These are phyloP conservation scores for Alternaria triticimaculans DNA, from an alignment of 2,329 filamentous ascomycete genomes.

Conservation along the genomic window DNA sequence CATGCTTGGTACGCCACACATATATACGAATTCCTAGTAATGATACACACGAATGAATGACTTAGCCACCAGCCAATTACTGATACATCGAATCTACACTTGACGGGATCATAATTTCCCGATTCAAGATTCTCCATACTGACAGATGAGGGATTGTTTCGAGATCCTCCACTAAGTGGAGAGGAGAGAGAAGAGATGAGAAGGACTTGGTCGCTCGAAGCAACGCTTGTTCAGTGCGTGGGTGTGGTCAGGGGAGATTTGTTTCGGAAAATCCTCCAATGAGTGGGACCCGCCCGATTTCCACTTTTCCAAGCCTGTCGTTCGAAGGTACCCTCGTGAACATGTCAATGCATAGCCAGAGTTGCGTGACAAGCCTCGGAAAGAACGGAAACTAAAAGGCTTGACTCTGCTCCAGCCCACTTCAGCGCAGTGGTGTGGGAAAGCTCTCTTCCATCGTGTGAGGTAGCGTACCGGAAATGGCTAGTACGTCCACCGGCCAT, in stretches of 20 bases:
- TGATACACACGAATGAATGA: not conserved
- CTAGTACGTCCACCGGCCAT: not conserved
- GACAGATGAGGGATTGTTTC: conserved; percentile 19
- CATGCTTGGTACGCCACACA: conserved; percentile 17
- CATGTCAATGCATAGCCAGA: not conserved
- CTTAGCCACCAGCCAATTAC: not conserved
- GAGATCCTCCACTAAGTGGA: conserved; percentile 5
- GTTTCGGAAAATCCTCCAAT: not conserved
- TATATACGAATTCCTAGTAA: conserved; percentile 9
- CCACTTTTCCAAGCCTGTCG: not conserved
- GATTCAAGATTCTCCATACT: not conserved
- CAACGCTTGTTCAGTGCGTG: not conserved
- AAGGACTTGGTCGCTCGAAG: not conserved
- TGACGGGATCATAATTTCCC: conserved; percentile 5
- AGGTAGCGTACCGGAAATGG: not conserved
- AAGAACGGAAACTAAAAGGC: conserved; percentile 1
- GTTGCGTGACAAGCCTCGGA: not conserved
- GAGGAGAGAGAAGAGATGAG: not conserved
- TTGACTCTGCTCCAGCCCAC: not conserved
- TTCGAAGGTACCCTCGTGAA: not conserved
- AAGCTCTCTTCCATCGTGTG: not conserved
- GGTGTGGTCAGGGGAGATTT: not conserved
- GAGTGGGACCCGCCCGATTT: not conserved
- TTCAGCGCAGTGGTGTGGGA: not conserved
- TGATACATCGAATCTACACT: not conserved